Evolutionary conservation across 352 stramenopile species (phyloP).

Genomic region (Pythium vanterpoolii): DNA sequence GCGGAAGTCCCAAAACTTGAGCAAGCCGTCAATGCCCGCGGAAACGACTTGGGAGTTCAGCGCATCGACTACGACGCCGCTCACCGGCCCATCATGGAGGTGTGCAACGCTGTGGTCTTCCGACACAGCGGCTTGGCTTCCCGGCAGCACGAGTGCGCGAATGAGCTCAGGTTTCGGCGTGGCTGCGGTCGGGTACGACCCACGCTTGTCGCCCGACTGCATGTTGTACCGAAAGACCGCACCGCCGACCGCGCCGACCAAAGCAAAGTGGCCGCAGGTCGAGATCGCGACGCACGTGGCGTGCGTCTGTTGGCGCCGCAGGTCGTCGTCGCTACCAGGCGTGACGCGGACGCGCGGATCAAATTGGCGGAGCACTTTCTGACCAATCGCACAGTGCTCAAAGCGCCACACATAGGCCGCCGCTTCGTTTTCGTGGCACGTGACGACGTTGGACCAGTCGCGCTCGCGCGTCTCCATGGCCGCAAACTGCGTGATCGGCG

Average conservation of each 20-base stretch:
- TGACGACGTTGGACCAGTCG: constrained; percentile 94
- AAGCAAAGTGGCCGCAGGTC: constrained; percentile 93
- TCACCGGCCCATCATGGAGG: constrained; percentile 78
- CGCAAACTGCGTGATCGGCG: constrained; percentile 90
- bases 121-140: constrained; percentile 29
- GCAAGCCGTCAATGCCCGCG: constrained; percentile 77
- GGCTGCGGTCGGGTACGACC: constrained; percentile 85
- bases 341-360: constrained; percentile 66
- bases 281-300: constrained; percentile 74
- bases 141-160: constrained; percentile 57
- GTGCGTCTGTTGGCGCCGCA: constrained; percentile 62
- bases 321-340: constrained; percentile 51
- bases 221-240: constrained; percentile 96
- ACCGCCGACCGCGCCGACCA: constrained; percentile 91
- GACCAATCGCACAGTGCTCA: constrained; percentile 89
- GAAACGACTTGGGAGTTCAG: constrained; percentile 82
- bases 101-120: constrained; percentile 34
- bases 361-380: constrained; percentile 90
- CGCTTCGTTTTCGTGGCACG: constrained; percentile 91
- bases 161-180: constrained; percentile 68
- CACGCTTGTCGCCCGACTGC: constrained; percentile 91
- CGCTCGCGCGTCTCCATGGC: constrained; percentile 86
- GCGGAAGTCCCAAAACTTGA: constrained; percentile 92
- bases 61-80: constrained; percentile 84
- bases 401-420: constrained; percentile 95